Conservation (phyloP, 1,284 basidiomycete species). For the Termitomyces sp. region DNA sequence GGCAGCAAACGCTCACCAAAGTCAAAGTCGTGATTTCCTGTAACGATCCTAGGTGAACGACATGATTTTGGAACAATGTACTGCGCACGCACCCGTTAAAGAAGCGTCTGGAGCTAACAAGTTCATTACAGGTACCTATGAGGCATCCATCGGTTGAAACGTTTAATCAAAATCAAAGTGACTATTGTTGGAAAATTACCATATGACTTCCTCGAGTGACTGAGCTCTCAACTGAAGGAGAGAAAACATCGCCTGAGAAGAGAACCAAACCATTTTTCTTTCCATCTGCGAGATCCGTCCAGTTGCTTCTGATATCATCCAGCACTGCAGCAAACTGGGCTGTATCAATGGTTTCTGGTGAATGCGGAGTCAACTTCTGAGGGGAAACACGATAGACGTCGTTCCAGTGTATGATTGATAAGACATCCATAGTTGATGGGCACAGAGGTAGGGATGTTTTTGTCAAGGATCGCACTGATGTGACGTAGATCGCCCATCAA, state of each 20-base stretch:
- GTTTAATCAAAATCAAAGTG: neutral
- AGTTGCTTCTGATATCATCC: conserved; percentile 50
- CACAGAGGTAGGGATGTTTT: too few species aligned
- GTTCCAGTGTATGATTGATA: conserved; percentile 58
- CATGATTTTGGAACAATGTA: neutral
- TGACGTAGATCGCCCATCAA: neutral
- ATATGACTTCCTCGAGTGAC: conserved; percentile 91
- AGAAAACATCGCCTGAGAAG: conserved; percentile 88
- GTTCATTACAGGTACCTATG: conserved; percentile 79
- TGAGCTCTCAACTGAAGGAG: conserved; percentile 81
- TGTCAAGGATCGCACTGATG: too few species aligned
- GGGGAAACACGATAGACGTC: conserved; percentile 74
- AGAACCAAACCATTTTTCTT: conserved; percentile 71
- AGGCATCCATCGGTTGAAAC: conserved; percentile 1
- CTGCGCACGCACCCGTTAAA: conserved; percentile 49
- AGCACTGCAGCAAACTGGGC: conserved; percentile 68
- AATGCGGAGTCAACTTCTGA: conserved; percentile 53
- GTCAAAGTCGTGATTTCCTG: conserved; percentile 85
- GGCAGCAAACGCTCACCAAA: conserved; percentile 41
- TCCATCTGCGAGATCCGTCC: conserved; percentile 45
- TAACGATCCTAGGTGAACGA: neutral
- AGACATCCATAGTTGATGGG: neutral
- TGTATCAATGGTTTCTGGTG: conserved; percentile 64
- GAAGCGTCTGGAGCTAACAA: conserved; percentile 63
- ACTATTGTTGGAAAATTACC: conserved; percentile 38